Evolutionary conservation across 805 yeast genomes (phyloP).

Genomic region (Nakazawaea sp.): DNA sequence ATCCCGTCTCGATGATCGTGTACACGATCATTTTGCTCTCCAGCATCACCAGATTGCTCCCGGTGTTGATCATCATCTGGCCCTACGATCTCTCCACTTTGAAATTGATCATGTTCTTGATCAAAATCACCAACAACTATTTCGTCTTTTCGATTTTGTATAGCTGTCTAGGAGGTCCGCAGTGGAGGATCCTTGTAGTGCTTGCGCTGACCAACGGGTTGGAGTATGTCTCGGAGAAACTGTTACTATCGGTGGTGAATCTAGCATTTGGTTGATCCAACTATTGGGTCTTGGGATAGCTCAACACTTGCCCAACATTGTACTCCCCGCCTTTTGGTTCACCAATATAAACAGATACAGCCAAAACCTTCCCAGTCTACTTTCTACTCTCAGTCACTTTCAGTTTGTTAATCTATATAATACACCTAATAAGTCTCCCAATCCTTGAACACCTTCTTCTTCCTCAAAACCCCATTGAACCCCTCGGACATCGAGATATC

Average conservation of each 20-base stretch:
- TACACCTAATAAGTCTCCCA: conserved; percentile 9
- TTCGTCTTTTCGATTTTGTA: conserved; percentile 5
- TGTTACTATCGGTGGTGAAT: not conserved
- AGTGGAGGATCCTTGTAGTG: not conserved
- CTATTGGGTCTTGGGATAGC: no score
- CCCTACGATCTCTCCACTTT: conserved; percentile 79
- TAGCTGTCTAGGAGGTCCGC: conserved; percentile 4
- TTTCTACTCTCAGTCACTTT: no score
- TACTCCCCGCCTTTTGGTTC: no score
- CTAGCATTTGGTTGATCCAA: not conserved
- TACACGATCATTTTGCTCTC: conserved; percentile 70
- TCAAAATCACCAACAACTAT: conserved; percentile 7
- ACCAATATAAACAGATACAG: no score
- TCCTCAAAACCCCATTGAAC: conserved; percentile 24
- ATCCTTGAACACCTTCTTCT: conserved; percentile 13
- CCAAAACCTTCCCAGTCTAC: no score
- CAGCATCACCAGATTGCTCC: conserved; percentile 75
- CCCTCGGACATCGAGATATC: conserved; percentile 30
- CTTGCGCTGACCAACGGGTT: not conserved
- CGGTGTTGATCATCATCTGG: conserved; percentile 94
- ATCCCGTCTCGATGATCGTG: conserved; percentile 29
- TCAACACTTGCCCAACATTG: no score
- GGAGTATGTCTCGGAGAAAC: not conserved
- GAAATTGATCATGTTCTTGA: conserved; percentile 20
- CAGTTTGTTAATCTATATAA: not conserved